Percentiles rank a stretch among this genome's conserved stretches.
Conservation (phyloP, 169 alveolate genomes). For the Babesia caballi region DNA sequence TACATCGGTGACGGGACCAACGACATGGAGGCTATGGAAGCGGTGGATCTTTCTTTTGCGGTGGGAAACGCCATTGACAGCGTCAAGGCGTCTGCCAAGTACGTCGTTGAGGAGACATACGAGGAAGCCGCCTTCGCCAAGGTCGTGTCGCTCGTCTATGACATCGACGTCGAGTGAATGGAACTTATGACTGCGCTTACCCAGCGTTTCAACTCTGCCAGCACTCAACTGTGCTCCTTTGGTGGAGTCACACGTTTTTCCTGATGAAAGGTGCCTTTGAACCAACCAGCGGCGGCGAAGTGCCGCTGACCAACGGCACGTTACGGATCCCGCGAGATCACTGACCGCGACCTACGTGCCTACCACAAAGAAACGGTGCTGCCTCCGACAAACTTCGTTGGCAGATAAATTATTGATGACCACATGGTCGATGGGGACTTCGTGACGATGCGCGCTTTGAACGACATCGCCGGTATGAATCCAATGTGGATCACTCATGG, state of each 20-base stretch:
- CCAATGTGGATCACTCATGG: slow-evolving; percentile 52
- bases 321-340: too few relatives aligned
- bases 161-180: slow-evolving; percentile 8
- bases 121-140: slow-evolving; percentile 47
- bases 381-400: too few relatives aligned
- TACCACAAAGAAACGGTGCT: too few relatives aligned
- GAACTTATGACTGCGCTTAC: neutral
- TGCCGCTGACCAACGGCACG: too few relatives aligned
- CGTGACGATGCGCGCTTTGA: slow-evolving; percentile 13
- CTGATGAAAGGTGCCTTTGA: too few relatives aligned
- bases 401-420: too few relatives aligned
- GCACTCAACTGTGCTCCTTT: too few relatives aligned
- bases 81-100: slow-evolving; percentile 35
- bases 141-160: slow-evolving; percentile 20
- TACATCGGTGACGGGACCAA: slow-evolving; percentile 47
- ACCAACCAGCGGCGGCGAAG: too few relatives aligned
- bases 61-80: slow-evolving; percentile 43
- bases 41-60: slow-evolving; percentile 18
- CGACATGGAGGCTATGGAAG: slow-evolving; percentile 44
- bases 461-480: slow-evolving; percentile 10
- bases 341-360: too few relatives aligned
- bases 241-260: too few relatives aligned
- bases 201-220: too few relatives aligned
- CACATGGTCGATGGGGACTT: slow-evolving; percentile 17
- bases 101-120: slow-evolving; percentile 20